These are phyloP conservation scores for Penstemon eatonii DNA, from an alignment of 257 asterid genomes.

Conservation along the genomic window DNA sequence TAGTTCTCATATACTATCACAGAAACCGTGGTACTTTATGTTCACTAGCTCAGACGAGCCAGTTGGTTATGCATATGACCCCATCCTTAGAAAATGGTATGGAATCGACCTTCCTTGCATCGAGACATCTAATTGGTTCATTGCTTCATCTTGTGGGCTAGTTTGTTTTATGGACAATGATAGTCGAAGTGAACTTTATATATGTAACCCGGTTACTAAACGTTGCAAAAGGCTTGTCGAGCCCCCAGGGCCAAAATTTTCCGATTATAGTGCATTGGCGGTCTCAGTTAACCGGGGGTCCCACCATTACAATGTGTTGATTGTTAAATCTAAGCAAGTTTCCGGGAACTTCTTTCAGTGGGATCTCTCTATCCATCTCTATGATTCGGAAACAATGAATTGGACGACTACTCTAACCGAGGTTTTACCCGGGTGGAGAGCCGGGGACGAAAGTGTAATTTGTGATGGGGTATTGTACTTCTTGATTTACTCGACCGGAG, in stretches of 20 bases:
- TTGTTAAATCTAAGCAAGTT: conserved; percentile 82
- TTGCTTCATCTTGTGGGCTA: conserved; percentile 77
- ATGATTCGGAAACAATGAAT: conserved; percentile 52
- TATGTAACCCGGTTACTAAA: conserved; percentile 82
- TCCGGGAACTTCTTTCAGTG: conserved; percentile 77
- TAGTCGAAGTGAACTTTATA: conserved; percentile 61
- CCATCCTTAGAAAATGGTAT: conserved; percentile 73
- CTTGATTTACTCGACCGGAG: conserved; percentile 70
- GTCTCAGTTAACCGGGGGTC: conserved; percentile 47
- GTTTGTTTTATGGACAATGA: conserved; percentile 92
- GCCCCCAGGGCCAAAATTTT: conserved; percentile 66
- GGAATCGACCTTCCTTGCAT: conserved; percentile 78
- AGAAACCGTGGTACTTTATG: conserved; percentile 97
- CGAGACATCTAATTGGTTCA: conserved; percentile 68
- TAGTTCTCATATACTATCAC: conserved; percentile 40
- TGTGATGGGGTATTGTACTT: conserved; percentile 74
- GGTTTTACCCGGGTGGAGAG: conserved; percentile 82
- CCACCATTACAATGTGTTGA: conserved; percentile 46
- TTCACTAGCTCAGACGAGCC: conserved; percentile 92
- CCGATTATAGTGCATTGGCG: conserved; percentile 82
- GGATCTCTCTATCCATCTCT: conserved; percentile 79
- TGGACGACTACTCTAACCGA: conserved; percentile 68
- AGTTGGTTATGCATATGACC: conserved; percentile 79
- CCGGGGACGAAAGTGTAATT: conserved; percentile 88
- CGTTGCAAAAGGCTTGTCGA: conserved; percentile 43